These are phyloP conservation scores for Vitrella brassicaformis DNA, from an alignment of 73 alveolate species.

Conservation along the genomic window DNA sequence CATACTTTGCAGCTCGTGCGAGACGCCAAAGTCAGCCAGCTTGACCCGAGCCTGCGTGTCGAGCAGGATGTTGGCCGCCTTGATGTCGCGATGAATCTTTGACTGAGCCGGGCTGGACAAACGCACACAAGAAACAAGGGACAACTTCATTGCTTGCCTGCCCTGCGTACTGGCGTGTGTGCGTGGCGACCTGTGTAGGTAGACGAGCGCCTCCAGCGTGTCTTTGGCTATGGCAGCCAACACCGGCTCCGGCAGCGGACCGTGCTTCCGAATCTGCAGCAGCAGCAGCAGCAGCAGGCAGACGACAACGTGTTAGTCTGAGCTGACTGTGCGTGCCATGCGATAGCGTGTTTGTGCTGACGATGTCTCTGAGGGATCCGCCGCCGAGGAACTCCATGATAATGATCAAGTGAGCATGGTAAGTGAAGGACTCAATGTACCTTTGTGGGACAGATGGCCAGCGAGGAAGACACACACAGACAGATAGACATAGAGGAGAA, in stretches of 20 bases:
- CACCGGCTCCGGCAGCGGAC: too few relatives aligned
- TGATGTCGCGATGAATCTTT: constrained; percentile 59
- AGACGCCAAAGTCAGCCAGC: constrained; percentile 57
- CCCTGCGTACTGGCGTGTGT: background rate
- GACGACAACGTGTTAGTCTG: too few relatives aligned
- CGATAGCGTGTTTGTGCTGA: too few relatives aligned
- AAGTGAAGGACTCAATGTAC: background rate
- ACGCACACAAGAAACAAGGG: background rate
- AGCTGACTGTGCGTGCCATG: too few relatives aligned
- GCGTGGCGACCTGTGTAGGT: background rate
- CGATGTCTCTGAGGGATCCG: too few relatives aligned
- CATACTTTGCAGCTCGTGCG: constrained; percentile 36
- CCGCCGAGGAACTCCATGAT: background rate
- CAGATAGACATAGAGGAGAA: too few relatives aligned
- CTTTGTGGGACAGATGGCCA: background rate
- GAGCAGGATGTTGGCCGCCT: constrained; percentile 53
- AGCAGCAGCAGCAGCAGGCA: too few relatives aligned
- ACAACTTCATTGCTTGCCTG: background rate
- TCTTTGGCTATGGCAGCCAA: too few relatives aligned
- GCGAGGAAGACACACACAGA: background rate
- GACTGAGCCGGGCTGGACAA: background rate
- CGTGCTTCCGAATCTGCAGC: too few relatives aligned
- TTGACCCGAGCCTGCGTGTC: constrained; percentile 43
- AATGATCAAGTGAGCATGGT: background rate
- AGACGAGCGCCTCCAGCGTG: too few relatives aligned